Conservation (phyloP, 768 basidiomycete species). For the Suillus alpinus region DNA sequence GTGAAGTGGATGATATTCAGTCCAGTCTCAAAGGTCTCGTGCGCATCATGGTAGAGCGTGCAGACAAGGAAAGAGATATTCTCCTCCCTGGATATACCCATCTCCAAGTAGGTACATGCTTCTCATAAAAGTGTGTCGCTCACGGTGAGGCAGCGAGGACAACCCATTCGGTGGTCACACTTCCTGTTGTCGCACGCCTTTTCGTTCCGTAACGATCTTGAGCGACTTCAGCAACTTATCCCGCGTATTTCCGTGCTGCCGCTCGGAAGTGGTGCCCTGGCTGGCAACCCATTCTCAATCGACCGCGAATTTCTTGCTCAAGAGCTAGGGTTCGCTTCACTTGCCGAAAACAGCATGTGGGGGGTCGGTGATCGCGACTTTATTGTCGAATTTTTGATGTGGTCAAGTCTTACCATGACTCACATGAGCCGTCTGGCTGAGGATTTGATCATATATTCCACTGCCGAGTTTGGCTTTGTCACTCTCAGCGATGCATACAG, state of each 20-base stretch:
- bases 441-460: conserved; percentile 95
- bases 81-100: conserved; percentile 97
- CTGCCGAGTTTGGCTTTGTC: conserved; percentile 96
- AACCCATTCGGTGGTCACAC: conserved; percentile 99
- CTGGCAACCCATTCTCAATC: conserved; percentile 93
- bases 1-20: conserved; percentile 68
- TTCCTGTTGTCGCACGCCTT: conserved; percentile 93
- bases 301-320: conserved; percentile 90
- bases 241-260: conserved; percentile 93
- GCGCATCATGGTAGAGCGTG: conserved; percentile 86
- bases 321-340: conserved; percentile 83
- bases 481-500: conserved; percentile 97
- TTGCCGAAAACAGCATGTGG: conserved; percentile 96
- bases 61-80: conserved; percentile 89
- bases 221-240: conserved; percentile 77
- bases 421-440: conserved; percentile 95
- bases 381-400: conserved; percentile 96
- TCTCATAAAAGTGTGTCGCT: neutral
- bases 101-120: conserved; percentile 66
- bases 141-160: conserved; percentile 68
- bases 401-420: conserved; percentile 87
- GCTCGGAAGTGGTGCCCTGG: conserved; percentile 90
- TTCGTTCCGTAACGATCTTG: conserved; percentile 87
- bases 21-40: conserved; percentile 72
- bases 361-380: conserved; percentile 97